Evolutionary conservation across 2,329 filamentous ascomycete species (phyloP).

Genomic region (Seiridium cupressi): DNA sequence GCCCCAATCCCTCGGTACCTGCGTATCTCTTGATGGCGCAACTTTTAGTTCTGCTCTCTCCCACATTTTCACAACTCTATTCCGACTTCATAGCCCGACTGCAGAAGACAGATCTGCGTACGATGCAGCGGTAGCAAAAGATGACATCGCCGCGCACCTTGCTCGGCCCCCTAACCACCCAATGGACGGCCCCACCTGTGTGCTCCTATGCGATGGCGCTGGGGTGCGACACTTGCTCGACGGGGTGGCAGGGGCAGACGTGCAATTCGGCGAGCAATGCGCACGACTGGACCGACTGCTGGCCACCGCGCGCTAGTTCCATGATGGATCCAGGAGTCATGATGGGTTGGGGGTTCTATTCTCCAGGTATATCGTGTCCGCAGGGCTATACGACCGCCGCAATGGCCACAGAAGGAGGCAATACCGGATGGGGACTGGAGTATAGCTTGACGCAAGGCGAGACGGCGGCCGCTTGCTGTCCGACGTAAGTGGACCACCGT

Average conservation of each 20-base stretch:
- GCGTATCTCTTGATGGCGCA: too few species aligned
- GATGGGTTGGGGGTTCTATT: constrained; percentile 19
- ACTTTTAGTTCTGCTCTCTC: too few species aligned
- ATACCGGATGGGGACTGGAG: constrained; percentile 3
- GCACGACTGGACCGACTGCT: constrained; percentile 17
- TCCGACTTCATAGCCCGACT: neutral
- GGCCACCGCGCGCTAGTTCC: constrained; percentile 15
- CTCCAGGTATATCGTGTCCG: constrained; percentile 17
- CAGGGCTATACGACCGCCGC: constrained; percentile 17
- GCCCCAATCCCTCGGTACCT: too few species aligned
- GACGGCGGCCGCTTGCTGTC: constrained; percentile 10
- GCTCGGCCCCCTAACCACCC: constrained; percentile 19
- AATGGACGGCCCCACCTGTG: constrained; percentile 14
- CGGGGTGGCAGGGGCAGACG: constrained; percentile 16
- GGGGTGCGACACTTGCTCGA: constrained; percentile 13
- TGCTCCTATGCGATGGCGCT: constrained; percentile 16
- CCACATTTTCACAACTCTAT: too few species aligned
- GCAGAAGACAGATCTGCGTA: neutral
- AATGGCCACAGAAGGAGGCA: constrained; percentile 11
- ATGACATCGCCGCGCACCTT: constrained; percentile 9
- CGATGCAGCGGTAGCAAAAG: neutral
- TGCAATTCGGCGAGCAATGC: constrained; percentile 13
- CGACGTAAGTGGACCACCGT: neutral
- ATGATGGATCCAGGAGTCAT: constrained; percentile 12
- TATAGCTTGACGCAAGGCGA: constrained; percentile 3